Conservation (phyloP, 148 eudicot genomes). For the Hydrangea macrophylla region DNA sequence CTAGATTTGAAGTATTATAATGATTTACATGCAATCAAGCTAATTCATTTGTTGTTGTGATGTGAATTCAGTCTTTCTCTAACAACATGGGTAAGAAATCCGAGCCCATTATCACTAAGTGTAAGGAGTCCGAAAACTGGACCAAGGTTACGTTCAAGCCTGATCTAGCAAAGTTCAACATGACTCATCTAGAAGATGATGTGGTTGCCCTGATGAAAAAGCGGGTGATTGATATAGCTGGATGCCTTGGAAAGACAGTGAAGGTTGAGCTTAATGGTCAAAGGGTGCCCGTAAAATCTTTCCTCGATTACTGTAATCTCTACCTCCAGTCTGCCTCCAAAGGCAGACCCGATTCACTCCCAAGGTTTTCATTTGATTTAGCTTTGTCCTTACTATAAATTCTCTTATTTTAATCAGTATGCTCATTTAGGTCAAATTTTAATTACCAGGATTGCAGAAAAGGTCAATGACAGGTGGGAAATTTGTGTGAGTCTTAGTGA, state of each 20-base stretch:
- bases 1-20: too few relatives aligned
- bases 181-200: constrained; percentile 76
- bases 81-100: constrained; percentile 77
- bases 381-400: not conserved
- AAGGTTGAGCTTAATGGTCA: constrained; percentile 55
- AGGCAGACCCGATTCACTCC: constrained; percentile 31
- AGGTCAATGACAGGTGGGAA: constrained; percentile 67
- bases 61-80: constrained; percentile 79
- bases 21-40: not conserved
- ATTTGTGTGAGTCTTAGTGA: constrained; percentile 71
- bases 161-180: constrained; percentile 72
- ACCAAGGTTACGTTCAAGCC: constrained; percentile 88
- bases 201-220: constrained; percentile 93
- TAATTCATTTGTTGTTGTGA: not conserved
- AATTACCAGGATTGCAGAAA: constrained; percentile 39
- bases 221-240: constrained; percentile 86
- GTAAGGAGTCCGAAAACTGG: constrained; percentile 86
- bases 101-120: constrained; percentile 55
- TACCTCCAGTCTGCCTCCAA: constrained; percentile 34
- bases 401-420: not conserved
- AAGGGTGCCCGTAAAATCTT: constrained; percentile 50
- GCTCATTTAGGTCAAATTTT: not conserved
- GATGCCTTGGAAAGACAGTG: constrained; percentile 77
- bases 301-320: constrained; percentile 59
- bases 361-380: constrained; percentile 38